These are phyloP conservation scores for Monilinia aucupariae DNA, from an alignment of 2,329 filamentous ascomycete genomes.

Conservation along the genomic window DNA sequence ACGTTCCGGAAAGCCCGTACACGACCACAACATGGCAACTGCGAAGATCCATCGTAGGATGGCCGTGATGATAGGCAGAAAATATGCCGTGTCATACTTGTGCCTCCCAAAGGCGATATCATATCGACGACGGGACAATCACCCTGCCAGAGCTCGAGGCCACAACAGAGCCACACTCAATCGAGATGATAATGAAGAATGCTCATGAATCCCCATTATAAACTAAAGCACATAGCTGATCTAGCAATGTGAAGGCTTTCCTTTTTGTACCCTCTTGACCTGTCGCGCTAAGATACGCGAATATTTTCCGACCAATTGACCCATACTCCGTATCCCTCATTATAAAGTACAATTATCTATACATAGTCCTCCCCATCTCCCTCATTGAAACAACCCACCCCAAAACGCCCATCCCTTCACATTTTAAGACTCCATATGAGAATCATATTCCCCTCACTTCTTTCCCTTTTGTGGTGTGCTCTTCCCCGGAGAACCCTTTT, in stretches of 20 bases:
- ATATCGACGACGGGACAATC: too few species aligned
- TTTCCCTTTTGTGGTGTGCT: constrained; percentile 7
- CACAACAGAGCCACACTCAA: too few species aligned
- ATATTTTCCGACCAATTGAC: neutral
- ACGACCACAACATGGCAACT: too few species aligned
- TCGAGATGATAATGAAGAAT: too few species aligned
- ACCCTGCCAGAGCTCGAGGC: too few species aligned
- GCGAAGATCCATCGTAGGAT: too few species aligned
- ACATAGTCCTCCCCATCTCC: neutral
- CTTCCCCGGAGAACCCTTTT: neutral
- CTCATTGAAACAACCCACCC: neutral
- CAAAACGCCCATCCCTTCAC: neutral
- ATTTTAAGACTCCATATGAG: neutral
- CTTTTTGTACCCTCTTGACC: neutral
- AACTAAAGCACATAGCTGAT: too few species aligned
- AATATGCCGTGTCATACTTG: too few species aligned
- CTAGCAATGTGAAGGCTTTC: neutral
- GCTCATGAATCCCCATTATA: too few species aligned
- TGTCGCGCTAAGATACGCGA: neutral
- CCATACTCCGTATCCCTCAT: neutral
- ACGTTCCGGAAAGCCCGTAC: too few species aligned
- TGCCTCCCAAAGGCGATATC: too few species aligned
- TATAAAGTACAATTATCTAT: constrained; percentile 3
- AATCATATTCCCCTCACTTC: neutral
- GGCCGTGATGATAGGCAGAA: too few species aligned